phyloP scores from a whole-genome alignment of 495 filamentous ascomycete species.

The Annulohypoxylon bovei region DNA sequence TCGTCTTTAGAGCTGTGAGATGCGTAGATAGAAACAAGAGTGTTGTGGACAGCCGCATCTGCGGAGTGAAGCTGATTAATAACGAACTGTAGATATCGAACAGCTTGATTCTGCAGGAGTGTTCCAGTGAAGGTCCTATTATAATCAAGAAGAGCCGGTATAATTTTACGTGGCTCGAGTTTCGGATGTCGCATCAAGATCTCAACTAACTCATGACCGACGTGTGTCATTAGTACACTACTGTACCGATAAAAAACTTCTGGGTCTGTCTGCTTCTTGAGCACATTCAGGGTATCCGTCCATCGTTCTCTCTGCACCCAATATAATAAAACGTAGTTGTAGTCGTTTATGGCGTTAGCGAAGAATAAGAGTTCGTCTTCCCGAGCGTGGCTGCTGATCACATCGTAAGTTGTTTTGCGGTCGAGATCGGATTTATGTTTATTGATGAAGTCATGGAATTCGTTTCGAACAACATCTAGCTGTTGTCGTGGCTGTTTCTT shows the following conservation, averaged over 20 bases:
- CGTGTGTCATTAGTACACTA: slow-evolving; percentile 93
- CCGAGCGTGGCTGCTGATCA: slow-evolving; percentile 93
- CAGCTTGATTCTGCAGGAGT: slow-evolving; percentile 84
- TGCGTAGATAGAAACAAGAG: slow-evolving; percentile 94
- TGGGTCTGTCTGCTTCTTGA: slow-evolving; percentile 89
- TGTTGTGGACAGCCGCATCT: slow-evolving; percentile 96
- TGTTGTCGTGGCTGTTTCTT: slow-evolving; percentile 76
- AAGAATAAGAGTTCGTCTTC: slow-evolving; percentile 93
- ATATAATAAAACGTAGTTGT: slow-evolving; percentile 94
- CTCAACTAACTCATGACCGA: slow-evolving; percentile 83
- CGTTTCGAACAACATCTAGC: slow-evolving; percentile 71
- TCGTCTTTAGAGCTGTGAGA: slow-evolving; percentile 85
- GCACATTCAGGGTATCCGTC: slow-evolving; percentile 84
- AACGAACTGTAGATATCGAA: slow-evolving; percentile 92
- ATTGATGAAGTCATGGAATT: slow-evolving; percentile 88
- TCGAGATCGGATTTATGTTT: slow-evolving; percentile 89
- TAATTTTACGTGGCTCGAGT: slow-evolving; percentile 86
- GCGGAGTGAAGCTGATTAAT: slow-evolving; percentile 86
- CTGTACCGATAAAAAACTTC: slow-evolving; percentile 96
- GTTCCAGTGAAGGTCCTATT: slow-evolving; percentile 75
- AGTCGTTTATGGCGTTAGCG: slow-evolving; percentile 85
- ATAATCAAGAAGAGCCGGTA: slow-evolving; percentile 92
- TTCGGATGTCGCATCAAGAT: slow-evolving; percentile 92
- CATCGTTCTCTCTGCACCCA: slow-evolving; percentile 97
- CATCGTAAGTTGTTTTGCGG: slow-evolving; percentile 89